These are phyloP conservation scores for Alternaria metachromatica DNA, from an alignment of 2,329 filamentous ascomycete species.

Conservation along the genomic window DNA sequence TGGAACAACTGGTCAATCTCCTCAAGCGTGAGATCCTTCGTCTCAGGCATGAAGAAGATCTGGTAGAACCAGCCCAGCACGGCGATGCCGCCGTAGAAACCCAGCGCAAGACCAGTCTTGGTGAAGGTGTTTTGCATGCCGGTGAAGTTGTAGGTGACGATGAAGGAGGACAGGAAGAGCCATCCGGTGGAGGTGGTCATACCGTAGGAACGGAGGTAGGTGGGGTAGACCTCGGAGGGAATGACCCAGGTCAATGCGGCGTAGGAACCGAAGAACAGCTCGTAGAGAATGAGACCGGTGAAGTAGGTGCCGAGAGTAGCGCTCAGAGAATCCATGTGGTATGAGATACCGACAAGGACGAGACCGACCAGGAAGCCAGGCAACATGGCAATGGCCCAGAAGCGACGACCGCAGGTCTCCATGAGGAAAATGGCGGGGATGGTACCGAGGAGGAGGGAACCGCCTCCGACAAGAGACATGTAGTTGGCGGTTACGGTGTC, in stretches of 20 bases:
- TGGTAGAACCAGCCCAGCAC: constrained; percentile 75
- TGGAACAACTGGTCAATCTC: constrained; percentile 74
- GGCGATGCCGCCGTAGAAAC: constrained; percentile 78
- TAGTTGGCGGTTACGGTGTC: constrained; percentile 67
- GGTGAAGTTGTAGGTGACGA: constrained; percentile 78
- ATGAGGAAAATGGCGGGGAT: constrained; percentile 73
- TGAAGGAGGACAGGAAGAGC: constrained; percentile 73
- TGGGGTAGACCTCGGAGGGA: constrained; percentile 74
- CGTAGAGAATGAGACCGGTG: constrained; percentile 63
- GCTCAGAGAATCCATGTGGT: constrained; percentile 60
- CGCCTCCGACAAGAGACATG: constrained; percentile 75
- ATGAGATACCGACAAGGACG: constrained; percentile 69
- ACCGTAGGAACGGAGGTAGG: constrained; percentile 74
- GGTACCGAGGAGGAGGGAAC: constrained; percentile 69
- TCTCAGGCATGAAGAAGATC: constrained; percentile 77
- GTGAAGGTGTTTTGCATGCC: constrained; percentile 73
- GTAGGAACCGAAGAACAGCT: constrained; percentile 48
- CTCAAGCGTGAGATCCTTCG: constrained; percentile 71
- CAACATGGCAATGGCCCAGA: constrained; percentile 76
- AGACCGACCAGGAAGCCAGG: constrained; percentile 75
- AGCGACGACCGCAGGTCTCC: constrained; percentile 74
- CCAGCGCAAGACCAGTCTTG: constrained; percentile 68
- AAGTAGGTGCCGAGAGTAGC: constrained; percentile 67
- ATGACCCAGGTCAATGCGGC: constrained; percentile 46
- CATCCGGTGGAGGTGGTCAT: constrained; percentile 74